Conservation (phyloP, 106 monocot genomes). For the Dendrobium huoshanense region DNA sequence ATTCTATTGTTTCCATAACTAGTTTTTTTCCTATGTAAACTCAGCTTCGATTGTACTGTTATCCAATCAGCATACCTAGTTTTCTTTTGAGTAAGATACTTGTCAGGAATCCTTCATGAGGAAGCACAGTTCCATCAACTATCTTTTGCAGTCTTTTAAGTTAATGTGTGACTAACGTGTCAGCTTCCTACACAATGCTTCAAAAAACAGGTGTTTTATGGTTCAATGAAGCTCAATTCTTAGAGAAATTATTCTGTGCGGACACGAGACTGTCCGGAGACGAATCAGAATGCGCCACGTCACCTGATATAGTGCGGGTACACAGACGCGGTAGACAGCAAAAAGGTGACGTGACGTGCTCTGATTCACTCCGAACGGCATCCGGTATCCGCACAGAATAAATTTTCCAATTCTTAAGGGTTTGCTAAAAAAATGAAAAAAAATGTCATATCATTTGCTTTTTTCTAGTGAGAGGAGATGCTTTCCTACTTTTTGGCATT, state of each 20-base stretch:
- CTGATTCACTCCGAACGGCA: too few relatives aligned
- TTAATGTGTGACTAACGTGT: conserved; percentile 2
- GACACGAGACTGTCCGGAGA: too few relatives aligned
- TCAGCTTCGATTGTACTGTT: conserved; percentile 3
- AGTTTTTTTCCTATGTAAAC: conserved; percentile 3
- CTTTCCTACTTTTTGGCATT: conserved; percentile 16
- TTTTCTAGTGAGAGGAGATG: conserved; percentile 3
- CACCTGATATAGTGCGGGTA: too few relatives aligned
- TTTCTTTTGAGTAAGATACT: neutral
- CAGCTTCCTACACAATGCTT: conserved; percentile 5
- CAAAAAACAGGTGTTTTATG: conserved; percentile 8
- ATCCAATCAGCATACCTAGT: neutral
- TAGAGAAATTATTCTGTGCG: too few relatives aligned
- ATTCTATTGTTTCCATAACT: neutral
- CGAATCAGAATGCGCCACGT: too few relatives aligned
- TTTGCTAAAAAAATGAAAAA: neutral
- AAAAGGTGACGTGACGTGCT: too few relatives aligned
- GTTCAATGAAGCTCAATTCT: conserved; percentile 5
- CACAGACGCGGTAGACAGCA: too few relatives aligned
- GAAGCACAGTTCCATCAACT: neutral
- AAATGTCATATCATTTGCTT: conserved; percentile 6
- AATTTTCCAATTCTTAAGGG: neutral
- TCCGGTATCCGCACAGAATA: too few relatives aligned
- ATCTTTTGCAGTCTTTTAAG: neutral
- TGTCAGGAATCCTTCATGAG: neutral